Evolutionary conservation across 1,284 basidiomycete genomes (phyloP), one percentile per base, ranked within the genome.

Genomic region (Leccinum glutinopallens): DNA sequence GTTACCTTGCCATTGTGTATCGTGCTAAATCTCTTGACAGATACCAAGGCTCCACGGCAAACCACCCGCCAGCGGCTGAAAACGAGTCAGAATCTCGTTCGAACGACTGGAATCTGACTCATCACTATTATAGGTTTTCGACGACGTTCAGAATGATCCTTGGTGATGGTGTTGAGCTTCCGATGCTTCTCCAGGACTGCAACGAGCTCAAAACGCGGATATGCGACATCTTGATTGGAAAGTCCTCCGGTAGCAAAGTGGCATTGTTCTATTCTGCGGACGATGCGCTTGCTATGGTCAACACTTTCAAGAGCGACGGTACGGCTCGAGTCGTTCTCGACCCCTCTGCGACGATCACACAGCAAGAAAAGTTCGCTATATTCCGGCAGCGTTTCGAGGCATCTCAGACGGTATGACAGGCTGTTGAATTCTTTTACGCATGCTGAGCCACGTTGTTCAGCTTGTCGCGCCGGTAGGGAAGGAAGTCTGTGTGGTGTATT

Each of bases 181-280:
- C 78, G 12, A 63, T 81, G n/a, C 66, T 75, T 53, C 73, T 89
- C 43, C 74, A 78, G 59, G 79, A 82, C 54, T 63, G 75, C 39
- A 69, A 70, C 41, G 70, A 78, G 35, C 68, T 74, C 61, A 69
- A 71, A 61, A 61, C 61, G 5, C 66, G 71, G 53, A 76, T 76
- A 13, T 72, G 79, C 15, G 79, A 79, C 60, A 71, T 76, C 29
- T 71, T 80, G 29, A 71, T 80, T 35, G 73, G 73, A 54, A 77
- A 76, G n/a, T 72, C 71, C 51, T 67, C 72, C 12, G 79, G 76
- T 54, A 78, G 79, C 35, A 79, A 81, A 17, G 81, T 85, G 2
- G 87, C 86, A 35, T 81, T 85, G 69, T 85, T 89, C 67, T 89
- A 88, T 69, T 72, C 72, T 51, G 68, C 74, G 37, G 72, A 78